Evolutionary conservation across 169 alveolate genomes (phyloP), one percentile per base, ranked within the genome.

Genomic region (Amoebophrya sp.): DNA sequence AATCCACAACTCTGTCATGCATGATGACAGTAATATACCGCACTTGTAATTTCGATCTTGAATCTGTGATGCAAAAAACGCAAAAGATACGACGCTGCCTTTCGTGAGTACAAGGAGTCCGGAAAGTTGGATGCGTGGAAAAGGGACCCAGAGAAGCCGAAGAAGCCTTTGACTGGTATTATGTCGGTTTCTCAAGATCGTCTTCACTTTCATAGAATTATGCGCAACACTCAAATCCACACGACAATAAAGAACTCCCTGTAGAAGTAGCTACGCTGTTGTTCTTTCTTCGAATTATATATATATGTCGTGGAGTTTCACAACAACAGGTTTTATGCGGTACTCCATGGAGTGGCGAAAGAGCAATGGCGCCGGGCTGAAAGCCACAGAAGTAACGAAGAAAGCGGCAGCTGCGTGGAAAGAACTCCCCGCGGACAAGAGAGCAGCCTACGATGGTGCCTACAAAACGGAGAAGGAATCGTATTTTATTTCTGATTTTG

Each of bases 141-240:
- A 25, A 7, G 83, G 35, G 83, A 66, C 35, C 83, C 83, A 25
- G 7, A 0, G 18, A 66, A n/a, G 35, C 83, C 83, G 83, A 66
- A 66, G 83, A 66, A n/a, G 83, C 83, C 83, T 7, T 66, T 66
- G 35, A 66, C 83, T 0, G 83, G 83, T 66, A n/a, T n/a, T n/a
- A n/a, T n/a, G n/a, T n/a, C n/a, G n/a, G n/a, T n/a, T n/a, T n/a
- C n/a, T n/a, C n/a, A n/a, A n/a, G n/a, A n/a, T n/a, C n/a, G n/a
- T n/a, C n/a, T n/a, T n/a, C n/a, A n/a, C n/a, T n/a, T n/a, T n/a
- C n/a, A n/a, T n/a, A n/a, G n/a, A n/a, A n/a, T n/a, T n/a, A n/a
- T n/a, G n/a, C n/a, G n/a, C n/a, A n/a, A n/a, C n/a, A n/a, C n/a
- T n/a, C n/a, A n/a, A n/a, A n/a, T n/a, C n/a, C n/a, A n/a, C n/a